phyloP scores from a whole-genome alignment of 495 filamentous ascomycete species.

The Penicillium tannophilum region DNA sequence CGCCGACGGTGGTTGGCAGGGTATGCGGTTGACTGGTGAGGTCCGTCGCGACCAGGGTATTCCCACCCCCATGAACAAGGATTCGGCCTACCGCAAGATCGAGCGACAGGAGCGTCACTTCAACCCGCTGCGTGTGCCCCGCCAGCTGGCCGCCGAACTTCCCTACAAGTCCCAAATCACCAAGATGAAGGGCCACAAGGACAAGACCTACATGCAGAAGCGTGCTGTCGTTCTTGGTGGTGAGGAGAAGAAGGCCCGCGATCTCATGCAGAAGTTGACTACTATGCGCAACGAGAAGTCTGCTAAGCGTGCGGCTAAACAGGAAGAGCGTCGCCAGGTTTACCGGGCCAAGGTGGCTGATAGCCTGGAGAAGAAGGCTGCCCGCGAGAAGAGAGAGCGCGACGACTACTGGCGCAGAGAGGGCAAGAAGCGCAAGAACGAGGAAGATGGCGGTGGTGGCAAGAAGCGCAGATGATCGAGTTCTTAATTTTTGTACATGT shows the following conservation, averaged over 20 bases:
- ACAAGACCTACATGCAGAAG: conserved; percentile 90
- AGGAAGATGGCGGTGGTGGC: conserved; percentile 59
- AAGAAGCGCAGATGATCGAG: conserved; percentile 61
- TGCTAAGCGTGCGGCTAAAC: conserved; percentile 75
- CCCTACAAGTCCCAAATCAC: conserved; percentile 93
- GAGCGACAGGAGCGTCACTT: conserved; percentile 83
- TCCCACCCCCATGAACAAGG: conserved; percentile 72
- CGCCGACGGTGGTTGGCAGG: conserved; percentile 63
- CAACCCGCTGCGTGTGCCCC: conserved; percentile 89
- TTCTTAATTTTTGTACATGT: conserved; percentile 23
- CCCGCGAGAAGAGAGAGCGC: conserved; percentile 84
- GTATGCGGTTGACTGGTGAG: conserved; percentile 94
- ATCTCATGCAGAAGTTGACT: conserved; percentile 91
- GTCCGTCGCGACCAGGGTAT: conserved; percentile 77
- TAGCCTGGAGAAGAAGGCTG: conserved; percentile 76
- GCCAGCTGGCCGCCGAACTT: conserved; percentile 77
- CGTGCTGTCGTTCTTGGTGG: conserved; percentile 80
- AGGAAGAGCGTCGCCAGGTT: conserved; percentile 78
- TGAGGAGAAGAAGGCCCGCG: conserved; percentile 86
- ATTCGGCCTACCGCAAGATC: conserved; percentile 81
- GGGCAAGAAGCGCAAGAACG: conserved; percentile 86
- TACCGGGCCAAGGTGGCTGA: conserved; percentile 81
- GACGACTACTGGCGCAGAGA: conserved; percentile 92
- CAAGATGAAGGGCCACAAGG: conserved; percentile 74
- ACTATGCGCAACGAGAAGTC: conserved; percentile 89